Evolutionary conservation across 1,284 basidiomycete species (phyloP).

Genomic region (Testicularia cyperi): DNA sequence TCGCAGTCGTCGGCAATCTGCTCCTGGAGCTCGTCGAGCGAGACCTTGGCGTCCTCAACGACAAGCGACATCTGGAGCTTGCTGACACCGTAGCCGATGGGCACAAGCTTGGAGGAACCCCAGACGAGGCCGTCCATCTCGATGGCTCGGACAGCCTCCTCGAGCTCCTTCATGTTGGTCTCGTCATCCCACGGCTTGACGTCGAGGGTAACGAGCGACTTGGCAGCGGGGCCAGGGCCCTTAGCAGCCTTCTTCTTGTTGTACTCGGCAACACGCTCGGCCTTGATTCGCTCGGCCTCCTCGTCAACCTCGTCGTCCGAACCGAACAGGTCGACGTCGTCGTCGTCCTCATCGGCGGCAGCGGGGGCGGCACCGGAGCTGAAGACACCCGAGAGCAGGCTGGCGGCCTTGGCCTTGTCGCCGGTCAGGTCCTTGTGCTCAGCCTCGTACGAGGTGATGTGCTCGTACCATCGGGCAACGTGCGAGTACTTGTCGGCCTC

Average conservation of each 20-base stretch:
- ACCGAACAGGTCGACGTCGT: slow-evolving; percentile 89
- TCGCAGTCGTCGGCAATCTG: slow-evolving; percentile 68
- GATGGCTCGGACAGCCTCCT: slow-evolving; percentile 80
- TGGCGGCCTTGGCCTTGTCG: slow-evolving; percentile 56
- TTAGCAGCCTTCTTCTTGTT: slow-evolving; percentile 90
- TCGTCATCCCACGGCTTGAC: slow-evolving; percentile 99
- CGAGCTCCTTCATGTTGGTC: slow-evolving; percentile 90
- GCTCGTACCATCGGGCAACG: slow-evolving; percentile 84
- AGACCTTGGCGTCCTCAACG: slow-evolving; percentile 94
- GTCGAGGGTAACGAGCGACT: slow-evolving; percentile 93
- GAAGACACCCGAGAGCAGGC: slow-evolving; percentile 35
- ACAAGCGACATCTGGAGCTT: slow-evolving; percentile 94
- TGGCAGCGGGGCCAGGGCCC: slow-evolving; percentile 65
- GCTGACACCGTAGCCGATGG: slow-evolving; percentile 89
- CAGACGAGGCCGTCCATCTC: slow-evolving; percentile 90
- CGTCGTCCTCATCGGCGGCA: slow-evolving; percentile 77
- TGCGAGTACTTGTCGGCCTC: slow-evolving; percentile 69
- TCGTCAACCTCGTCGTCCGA: slow-evolving; percentile 87
- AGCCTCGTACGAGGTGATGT: slow-evolving; percentile 56
- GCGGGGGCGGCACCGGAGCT: slow-evolving; percentile 60
- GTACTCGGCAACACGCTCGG: slow-evolving; percentile 91
- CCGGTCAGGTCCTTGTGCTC: slow-evolving; percentile 55
- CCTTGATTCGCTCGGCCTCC: slow-evolving; percentile 91
- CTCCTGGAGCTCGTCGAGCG: slow-evolving; percentile 84
- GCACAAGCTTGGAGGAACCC: slow-evolving; percentile 81